Evolutionary conservation across 2,329 filamentous ascomycete species (phyloP).

Genomic region (Seiridium unicorne): DNA sequence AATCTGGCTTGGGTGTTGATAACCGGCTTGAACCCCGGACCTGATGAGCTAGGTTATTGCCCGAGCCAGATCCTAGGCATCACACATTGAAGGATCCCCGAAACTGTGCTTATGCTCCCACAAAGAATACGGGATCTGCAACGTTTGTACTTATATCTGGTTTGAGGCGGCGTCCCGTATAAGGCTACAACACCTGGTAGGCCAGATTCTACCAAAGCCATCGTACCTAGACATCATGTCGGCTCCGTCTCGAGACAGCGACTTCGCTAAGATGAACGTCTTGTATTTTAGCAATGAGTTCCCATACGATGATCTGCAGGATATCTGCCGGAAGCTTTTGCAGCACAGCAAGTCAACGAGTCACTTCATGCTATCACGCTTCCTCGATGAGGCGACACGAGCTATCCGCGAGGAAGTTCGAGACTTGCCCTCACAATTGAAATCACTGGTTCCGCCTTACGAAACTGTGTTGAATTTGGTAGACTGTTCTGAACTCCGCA

Average conservation of each 20-base stretch:
- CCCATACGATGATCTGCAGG: constrained; percentile 38
- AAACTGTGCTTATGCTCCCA: too few relatives aligned
- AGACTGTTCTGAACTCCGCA: constrained; percentile 32
- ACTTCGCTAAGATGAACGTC: constrained; percentile 32
- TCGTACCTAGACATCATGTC: background rate
- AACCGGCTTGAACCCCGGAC: too few relatives aligned
- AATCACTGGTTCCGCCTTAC: constrained; percentile 31
- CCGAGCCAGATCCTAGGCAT: too few relatives aligned
- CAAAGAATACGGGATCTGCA: too few relatives aligned
- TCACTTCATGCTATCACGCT: constrained; percentile 34
- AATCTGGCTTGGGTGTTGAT: too few relatives aligned
- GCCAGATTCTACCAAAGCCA: background rate
- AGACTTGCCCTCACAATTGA: constrained; percentile 24
- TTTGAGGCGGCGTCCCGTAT: too few relatives aligned
- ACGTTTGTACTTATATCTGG: too few relatives aligned
- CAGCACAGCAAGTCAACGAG: constrained; percentile 35
- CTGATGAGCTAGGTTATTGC: too few relatives aligned
- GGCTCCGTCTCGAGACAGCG: too few relatives aligned
- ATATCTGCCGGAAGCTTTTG: background rate
- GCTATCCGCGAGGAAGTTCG: constrained; percentile 38
- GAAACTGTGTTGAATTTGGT: constrained; percentile 33
- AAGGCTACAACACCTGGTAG: background rate
- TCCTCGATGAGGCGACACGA: constrained; percentile 37
- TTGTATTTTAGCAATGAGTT: constrained; percentile 48
- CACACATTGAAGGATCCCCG: too few relatives aligned